Evolutionary conservation across 2,329 filamentous ascomycete genomes (phyloP).

Genomic region (Geosmithia flava): DNA sequence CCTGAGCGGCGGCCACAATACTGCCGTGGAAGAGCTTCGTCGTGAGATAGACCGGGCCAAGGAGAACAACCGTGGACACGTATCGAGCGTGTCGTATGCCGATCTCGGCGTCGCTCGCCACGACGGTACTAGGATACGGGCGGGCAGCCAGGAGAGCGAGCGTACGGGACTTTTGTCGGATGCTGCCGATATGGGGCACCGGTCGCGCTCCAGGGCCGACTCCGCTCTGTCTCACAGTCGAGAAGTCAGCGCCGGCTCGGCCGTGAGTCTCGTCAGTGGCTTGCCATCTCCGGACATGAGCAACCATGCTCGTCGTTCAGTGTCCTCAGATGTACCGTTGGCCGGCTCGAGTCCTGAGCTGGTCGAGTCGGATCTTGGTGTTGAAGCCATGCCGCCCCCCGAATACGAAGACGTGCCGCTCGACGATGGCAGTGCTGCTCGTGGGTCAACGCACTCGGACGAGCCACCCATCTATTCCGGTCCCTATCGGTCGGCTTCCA

Average conservation of each 20-base stretch:
- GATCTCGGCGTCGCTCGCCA: constrained; percentile 65
- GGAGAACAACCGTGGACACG: constrained; percentile 49
- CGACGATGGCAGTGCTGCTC: constrained; percentile 24
- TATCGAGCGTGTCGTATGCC: constrained; percentile 66
- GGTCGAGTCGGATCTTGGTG: constrained; percentile 36
- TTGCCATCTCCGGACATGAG: constrained; percentile 24
- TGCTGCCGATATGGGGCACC: constrained; percentile 47
- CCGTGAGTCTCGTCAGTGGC: constrained; percentile 39
- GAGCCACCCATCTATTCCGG: constrained; percentile 39
- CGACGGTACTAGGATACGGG: constrained; percentile 64
- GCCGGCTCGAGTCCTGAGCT: constrained; percentile 41
- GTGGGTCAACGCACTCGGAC: constrained; percentile 23
- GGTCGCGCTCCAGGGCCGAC: constrained; percentile 18
- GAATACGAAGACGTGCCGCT: constrained; percentile 40
- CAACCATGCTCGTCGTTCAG: constrained; percentile 12
- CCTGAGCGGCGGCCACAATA: constrained; percentile 32
- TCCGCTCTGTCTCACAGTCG: constrained; percentile 25
- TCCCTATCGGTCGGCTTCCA: constrained; percentile 15
- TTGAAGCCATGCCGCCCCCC: constrained; percentile 35
- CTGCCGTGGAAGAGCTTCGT: constrained; percentile 48
- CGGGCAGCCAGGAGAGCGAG: constrained; percentile 63
- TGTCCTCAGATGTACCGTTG: constrained; percentile 16
- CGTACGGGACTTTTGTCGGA: constrained; percentile 58
- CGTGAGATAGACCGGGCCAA: constrained; percentile 43
- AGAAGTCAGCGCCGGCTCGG: constrained; percentile 38